Conservation (phyloP, 768 basidiomycete genomes). For the Strobilomyces confusus region DNA sequence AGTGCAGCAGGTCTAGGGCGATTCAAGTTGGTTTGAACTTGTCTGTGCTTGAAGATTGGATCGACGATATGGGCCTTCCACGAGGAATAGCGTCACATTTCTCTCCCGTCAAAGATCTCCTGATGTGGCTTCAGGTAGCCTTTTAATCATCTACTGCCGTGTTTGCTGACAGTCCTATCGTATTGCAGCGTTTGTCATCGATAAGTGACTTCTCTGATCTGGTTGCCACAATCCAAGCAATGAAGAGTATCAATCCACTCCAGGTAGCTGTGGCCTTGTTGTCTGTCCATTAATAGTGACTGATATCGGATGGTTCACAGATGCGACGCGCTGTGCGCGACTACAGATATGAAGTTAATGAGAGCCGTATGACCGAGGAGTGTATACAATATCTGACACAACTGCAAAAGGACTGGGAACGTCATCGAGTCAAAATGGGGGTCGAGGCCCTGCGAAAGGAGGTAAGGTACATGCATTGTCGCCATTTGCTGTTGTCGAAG, state of each 20-base stretch:
- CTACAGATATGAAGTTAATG: slow-evolving; percentile 91
- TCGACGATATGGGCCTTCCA: slow-evolving; percentile 75
- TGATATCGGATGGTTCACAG: slow-evolving; percentile 31
- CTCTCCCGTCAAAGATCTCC: slow-evolving; percentile 74
- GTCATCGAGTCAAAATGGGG: slow-evolving; percentile 80
- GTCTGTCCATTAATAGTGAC: background rate
- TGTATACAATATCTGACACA: slow-evolving; percentile 92
- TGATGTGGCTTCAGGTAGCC: slow-evolving; percentile 79
- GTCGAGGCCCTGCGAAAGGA: slow-evolving; percentile 84
- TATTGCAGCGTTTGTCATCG: slow-evolving; percentile 71
- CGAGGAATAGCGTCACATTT: slow-evolving; percentile 77
- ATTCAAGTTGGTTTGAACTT: slow-evolving; percentile 89
- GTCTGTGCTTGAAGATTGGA: slow-evolving; percentile 86
- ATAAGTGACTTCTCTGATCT: slow-evolving; percentile 85
- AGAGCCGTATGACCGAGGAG: slow-evolving; percentile 90
- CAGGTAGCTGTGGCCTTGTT: slow-evolving; percentile 50
- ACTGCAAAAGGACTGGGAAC: slow-evolving; percentile 96
- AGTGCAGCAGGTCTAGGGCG: slow-evolving; percentile 59
- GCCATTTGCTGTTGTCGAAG: slow-evolving; percentile 4
- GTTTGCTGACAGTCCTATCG: background rate
- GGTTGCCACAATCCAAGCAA: slow-evolving; percentile 83
- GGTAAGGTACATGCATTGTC: slow-evolving; percentile 36
- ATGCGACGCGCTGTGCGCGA: slow-evolving; percentile 94
- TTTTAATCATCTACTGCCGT: background rate
- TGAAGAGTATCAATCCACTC: slow-evolving; percentile 85